Conservation (phyloP, 2,329 filamentous ascomycete genomes). For the Sporothrix inflata region DNA sequence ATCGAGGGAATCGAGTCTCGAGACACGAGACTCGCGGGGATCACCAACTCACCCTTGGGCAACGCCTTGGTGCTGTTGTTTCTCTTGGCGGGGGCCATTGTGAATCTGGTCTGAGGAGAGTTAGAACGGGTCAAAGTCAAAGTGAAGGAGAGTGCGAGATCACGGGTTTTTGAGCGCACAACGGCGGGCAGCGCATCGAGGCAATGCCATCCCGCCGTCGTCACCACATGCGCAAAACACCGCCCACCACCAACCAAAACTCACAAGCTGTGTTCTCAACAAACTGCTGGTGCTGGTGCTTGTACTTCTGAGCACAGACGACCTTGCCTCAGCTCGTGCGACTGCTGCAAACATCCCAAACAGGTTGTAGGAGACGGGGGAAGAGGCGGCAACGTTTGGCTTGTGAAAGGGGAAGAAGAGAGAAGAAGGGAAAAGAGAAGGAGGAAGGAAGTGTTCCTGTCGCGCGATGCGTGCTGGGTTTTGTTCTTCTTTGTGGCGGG, state of each 20-base stretch:
- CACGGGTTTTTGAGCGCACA: constrained; percentile 3
- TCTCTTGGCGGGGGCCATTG: constrained; percentile 59
- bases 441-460: not conserved
- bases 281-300: constrained; percentile 26
- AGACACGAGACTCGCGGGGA: constrained; percentile 49
- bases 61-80: constrained; percentile 56
- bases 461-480: constrained; percentile 17
- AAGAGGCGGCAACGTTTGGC: not conserved
- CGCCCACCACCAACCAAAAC: not conserved
- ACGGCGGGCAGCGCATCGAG: not conserved
- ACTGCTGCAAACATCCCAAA: constrained; percentile 45
- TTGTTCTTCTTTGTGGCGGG: constrained; percentile 7
- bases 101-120: constrained; percentile 33
- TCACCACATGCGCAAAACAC: not conserved
- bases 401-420: not conserved
- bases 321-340: constrained; percentile 44
- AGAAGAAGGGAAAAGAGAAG: not conserved
- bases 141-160: not conserved
- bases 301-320: constrained; percentile 40
- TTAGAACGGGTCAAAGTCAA: not conserved
- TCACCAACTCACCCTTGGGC: constrained; percentile 32
- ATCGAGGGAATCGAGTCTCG: constrained; percentile 28
- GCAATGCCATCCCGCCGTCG: not conserved
- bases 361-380: constrained; percentile 18
- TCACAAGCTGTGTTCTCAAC: constrained; percentile 34